These are phyloP conservation scores for Kuraishia ogatae DNA, from an alignment of 805 yeast genomes.

Conservation along the genomic window DNA sequence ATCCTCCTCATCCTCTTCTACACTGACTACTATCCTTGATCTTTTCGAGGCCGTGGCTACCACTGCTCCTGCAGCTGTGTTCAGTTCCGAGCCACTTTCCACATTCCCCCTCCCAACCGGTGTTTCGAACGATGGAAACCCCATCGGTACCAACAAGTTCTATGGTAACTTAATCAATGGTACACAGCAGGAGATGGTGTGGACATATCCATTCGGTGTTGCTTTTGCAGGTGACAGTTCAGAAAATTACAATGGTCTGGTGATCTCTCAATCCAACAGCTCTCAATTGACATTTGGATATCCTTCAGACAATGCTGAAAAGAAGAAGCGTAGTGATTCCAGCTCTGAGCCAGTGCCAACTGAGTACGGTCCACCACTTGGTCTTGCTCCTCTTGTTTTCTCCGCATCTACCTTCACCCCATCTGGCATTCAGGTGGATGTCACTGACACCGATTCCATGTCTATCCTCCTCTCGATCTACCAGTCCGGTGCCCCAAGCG, in stretches of 20 bases:
- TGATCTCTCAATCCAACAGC: background rate
- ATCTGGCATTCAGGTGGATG: constrained; percentile 28
- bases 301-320: no score
- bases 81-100: constrained; percentile 35
- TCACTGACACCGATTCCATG: constrained; percentile 39
- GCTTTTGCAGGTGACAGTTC: background rate
- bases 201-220: constrained; percentile 50
- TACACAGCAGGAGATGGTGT: constrained; percentile 43
- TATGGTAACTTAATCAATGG: constrained; percentile 56
- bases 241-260: background rate
- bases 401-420: constrained; percentile 42
- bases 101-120: constrained; percentile 34
- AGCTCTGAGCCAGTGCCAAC: background rate
- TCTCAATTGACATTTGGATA: background rate
- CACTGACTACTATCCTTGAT: constrained; percentile 19
- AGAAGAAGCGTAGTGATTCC: no score
- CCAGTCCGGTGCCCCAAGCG: constrained; percentile 18
- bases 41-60: constrained; percentile 43
- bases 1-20: constrained; percentile 3
- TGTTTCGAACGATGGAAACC: constrained; percentile 31
- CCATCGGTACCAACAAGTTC: constrained; percentile 70
- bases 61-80: constrained; percentile 34
- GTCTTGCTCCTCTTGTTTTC: constrained; percentile 44
- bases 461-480: constrained; percentile 40
- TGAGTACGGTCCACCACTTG: constrained; percentile 28